Evolutionary conservation across 805 yeast genomes (phyloP).

Genomic region (Starmerella ratchasimensis): DNA sequence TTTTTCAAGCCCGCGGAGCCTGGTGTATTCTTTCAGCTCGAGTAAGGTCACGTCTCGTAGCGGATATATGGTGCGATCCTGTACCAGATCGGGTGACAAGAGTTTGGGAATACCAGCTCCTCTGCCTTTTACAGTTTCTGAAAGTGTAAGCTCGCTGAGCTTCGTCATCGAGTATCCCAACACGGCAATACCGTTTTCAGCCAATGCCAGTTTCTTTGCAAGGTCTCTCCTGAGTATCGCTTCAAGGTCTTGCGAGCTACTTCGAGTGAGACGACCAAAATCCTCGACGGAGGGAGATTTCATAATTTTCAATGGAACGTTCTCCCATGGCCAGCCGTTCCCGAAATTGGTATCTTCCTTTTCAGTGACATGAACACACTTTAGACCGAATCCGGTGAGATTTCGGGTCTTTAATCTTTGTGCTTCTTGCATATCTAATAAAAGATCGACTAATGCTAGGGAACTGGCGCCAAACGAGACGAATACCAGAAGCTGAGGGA

Average conservation of each 20-base stretch:
- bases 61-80: slow-evolving; percentile 38
- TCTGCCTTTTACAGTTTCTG: slow-evolving; percentile 74
- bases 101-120: slow-evolving; percentile 50
- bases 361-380: slow-evolving; percentile 32
- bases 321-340: slow-evolving; percentile 18
- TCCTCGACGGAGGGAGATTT: slow-evolving; percentile 1
- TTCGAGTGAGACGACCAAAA: slow-evolving; percentile 25
- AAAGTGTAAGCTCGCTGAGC: slow-evolving; percentile 64
- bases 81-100: slow-evolving; percentile 10
- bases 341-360: background rate
- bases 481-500: slow-evolving; percentile 29
- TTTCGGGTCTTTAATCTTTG: slow-evolving; percentile 53
- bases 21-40: slow-evolving; percentile 48
- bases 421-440: slow-evolving; percentile 45
- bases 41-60: slow-evolving; percentile 58
- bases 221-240: slow-evolving; percentile 36
- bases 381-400: slow-evolving; percentile 49
- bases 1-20: slow-evolving; percentile 30
- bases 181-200: slow-evolving; percentile 39
- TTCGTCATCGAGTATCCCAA: slow-evolving; percentile 70
- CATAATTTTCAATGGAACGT: slow-evolving; percentile 1
- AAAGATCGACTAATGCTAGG: slow-evolving; percentile 51
- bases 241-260: slow-evolving; percentile 53
- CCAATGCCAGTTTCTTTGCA: slow-evolving; percentile 35
- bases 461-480: slow-evolving; percentile 58